Conservation (phyloP, 495 filamentous ascomycete genomes). For the Pyronema domesticum region DNA sequence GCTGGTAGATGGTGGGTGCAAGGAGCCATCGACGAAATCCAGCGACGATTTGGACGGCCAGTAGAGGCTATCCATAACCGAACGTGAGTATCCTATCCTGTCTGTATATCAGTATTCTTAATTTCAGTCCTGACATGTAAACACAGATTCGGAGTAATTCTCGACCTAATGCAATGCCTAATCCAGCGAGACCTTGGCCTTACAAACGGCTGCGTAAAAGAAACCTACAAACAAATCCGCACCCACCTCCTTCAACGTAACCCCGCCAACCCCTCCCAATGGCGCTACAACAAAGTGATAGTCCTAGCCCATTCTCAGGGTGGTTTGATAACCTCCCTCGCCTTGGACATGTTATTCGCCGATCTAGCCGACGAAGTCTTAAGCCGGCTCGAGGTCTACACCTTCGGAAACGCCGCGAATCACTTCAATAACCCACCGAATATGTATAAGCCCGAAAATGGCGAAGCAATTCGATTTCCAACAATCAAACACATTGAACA, state of each 20-base stretch:
- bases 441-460: conserved; percentile 28
- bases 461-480: conserved; percentile 27
- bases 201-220: conserved; percentile 49
- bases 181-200: conserved; percentile 62
- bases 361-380: conserved; percentile 47
- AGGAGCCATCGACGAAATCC: conserved; percentile 50
- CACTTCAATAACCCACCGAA: conserved; percentile 64
- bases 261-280: conserved; percentile 17
- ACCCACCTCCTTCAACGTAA: conserved; percentile 27
- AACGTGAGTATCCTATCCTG: conserved; percentile 26
- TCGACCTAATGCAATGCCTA: conserved; percentile 59
- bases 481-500: conserved; percentile 37
- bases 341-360: conserved; percentile 63
- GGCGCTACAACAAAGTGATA: conserved; percentile 46
- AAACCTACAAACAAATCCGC: conserved; percentile 38
- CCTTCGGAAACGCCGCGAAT: conserved; percentile 69
- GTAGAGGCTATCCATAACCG: conserved; percentile 66
- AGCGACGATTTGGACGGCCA: conserved; percentile 55
- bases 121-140: background rate
- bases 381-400: conserved; percentile 46
- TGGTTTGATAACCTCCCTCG: conserved; percentile 54
- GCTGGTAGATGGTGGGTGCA: conserved; percentile 29
- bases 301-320: conserved; percentile 71
- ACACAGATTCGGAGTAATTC: conserved; percentile 41
- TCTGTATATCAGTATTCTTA: background rate